Conservation (phyloP, 139 green algal species). For the Dunaliella primolecta region DNA sequence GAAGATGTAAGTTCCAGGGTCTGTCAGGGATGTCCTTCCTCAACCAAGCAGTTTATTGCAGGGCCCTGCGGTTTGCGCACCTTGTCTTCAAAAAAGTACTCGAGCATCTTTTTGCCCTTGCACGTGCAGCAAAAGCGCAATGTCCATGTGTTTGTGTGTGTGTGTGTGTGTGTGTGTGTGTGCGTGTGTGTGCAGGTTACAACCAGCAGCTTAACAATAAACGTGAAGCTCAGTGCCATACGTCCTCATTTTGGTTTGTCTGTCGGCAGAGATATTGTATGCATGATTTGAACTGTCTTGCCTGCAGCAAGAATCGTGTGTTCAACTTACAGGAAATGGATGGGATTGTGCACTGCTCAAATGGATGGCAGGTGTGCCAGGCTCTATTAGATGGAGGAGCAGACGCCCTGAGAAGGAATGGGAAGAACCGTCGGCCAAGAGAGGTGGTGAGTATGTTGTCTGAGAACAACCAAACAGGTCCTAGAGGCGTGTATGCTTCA, state of each 20-base stretch:
- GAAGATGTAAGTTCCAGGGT: too few relatives aligned
- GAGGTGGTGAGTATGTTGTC: conserved; percentile 41
- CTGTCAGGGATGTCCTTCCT: not conserved
- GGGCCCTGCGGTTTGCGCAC: not conserved
- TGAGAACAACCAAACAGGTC: too few relatives aligned
- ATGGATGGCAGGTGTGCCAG: conserved; percentile 35
- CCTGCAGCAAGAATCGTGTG: not conserved
- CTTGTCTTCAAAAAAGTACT: not conserved
- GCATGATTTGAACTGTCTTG: not conserved
- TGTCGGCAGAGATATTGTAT: too few relatives aligned
- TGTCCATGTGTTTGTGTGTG: not conserved
- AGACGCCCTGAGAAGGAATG: conserved; percentile 52
- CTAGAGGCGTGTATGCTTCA: too few relatives aligned
- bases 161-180: too few relatives aligned
- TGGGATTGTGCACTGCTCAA: not conserved
- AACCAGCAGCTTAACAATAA: not conserved
- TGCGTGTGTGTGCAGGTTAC: not conserved
- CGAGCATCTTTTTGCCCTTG: not conserved
- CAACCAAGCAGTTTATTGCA: not conserved
- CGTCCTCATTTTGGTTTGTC: too few relatives aligned
- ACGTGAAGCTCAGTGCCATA: not conserved
- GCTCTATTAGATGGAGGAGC: conserved; percentile 49
- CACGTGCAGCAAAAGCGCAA: not conserved
- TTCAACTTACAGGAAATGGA: not conserved
- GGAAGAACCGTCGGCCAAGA: conserved; percentile 58